Conservation (phyloP, 2,329 filamentous ascomycete species). For the Salinomyces thailandicus region DNA sequence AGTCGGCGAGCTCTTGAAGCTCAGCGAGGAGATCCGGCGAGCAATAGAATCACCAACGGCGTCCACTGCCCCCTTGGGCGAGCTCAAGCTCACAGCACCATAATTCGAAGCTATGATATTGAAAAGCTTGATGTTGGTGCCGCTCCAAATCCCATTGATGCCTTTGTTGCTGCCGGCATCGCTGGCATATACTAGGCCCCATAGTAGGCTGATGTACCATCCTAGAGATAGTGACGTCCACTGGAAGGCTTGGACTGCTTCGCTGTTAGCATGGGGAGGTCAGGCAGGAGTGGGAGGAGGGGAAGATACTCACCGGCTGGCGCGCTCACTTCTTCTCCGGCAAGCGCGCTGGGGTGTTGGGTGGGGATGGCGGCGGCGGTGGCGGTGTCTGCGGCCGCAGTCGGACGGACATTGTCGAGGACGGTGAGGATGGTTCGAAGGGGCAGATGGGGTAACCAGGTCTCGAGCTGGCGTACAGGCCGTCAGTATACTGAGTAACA, state of each 20-base stretch:
- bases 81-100: constrained; percentile 45
- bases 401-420: constrained; percentile 47
- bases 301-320: neutral
- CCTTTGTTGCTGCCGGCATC: constrained; percentile 79
- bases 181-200: constrained; percentile 82
- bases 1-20: constrained; percentile 1
- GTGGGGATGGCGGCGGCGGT: constrained; percentile 3
- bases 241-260: constrained; percentile 74
- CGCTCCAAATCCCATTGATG: constrained; percentile 79
- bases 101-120: constrained; percentile 58
- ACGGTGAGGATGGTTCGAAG: constrained; percentile 75
- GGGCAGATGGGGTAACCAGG: constrained; percentile 83
- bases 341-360: constrained; percentile 4
- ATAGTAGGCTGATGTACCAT: constrained; percentile 92
- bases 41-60: constrained; percentile 86
- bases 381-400: neutral
- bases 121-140: constrained; percentile 79
- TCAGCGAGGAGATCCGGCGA: constrained; percentile 60
- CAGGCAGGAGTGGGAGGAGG: neutral
- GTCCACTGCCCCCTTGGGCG: constrained; percentile 82
- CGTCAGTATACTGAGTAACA: constrained; percentile 2
- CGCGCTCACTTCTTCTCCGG: neutral
- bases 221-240: constrained; percentile 85
- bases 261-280: neutral
- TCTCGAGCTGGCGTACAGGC: constrained; percentile 54